Evolutionary conservation across 106 monocot genomes (phyloP).

Genomic region (Gastrodia elata): DNA sequence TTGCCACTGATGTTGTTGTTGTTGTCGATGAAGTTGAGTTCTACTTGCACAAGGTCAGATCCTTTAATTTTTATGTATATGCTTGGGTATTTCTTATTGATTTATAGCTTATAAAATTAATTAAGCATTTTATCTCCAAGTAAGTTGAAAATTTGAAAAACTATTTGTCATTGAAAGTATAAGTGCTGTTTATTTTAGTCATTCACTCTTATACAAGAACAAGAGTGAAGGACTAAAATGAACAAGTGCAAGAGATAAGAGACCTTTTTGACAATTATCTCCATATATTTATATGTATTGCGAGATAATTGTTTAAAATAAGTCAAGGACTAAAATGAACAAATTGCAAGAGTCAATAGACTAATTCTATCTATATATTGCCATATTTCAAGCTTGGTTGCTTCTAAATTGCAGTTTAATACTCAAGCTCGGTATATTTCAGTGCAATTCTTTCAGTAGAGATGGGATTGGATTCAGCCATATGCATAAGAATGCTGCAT

Average conservation of each 20-base stretch:
- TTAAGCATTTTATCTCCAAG: background rate
- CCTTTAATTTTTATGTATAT: background rate
- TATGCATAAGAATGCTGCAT: background rate
- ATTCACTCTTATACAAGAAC: too few species aligned
- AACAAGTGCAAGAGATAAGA: too few species aligned
- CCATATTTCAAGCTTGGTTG: background rate
- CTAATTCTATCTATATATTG: background rate
- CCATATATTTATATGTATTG: too few species aligned
- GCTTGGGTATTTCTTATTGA: background rate
- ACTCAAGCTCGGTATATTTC: background rate
- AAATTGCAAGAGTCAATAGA: too few species aligned
- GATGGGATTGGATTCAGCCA: background rate
- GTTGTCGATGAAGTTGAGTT: slow-evolving; percentile 47
- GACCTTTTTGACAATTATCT: too few species aligned
- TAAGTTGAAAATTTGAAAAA: background rate
- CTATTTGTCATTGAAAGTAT: background rate
- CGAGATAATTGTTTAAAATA: too few species aligned
- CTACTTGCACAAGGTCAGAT: slow-evolving; percentile 63
- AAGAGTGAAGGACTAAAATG: too few species aligned
- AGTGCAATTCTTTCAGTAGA: background rate
- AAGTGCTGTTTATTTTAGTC: background rate
- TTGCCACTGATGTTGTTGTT: slow-evolving; percentile 49
- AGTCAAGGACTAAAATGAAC: too few species aligned
- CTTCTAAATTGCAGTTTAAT: background rate
- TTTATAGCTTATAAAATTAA: background rate